Evolutionary conservation across 352 stramenopile genomes (phyloP).

Genomic region (Globisporangium perplexum): DNA sequence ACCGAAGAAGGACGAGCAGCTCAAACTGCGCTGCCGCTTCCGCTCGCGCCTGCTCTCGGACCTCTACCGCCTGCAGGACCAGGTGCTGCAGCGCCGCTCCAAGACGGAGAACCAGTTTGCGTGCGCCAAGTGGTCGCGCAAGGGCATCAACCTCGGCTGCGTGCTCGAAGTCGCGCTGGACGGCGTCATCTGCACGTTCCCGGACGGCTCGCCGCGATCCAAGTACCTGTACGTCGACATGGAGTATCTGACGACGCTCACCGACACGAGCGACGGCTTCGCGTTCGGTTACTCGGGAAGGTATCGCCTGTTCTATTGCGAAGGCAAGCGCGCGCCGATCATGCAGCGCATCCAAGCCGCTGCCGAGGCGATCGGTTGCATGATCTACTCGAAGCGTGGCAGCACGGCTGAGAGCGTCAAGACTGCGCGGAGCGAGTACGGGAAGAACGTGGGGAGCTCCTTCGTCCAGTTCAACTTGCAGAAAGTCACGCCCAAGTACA

Average conservation of each 20-base stretch:
- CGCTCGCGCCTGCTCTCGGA: constrained; percentile 72
- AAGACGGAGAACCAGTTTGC: constrained; percentile 33
- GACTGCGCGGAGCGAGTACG: constrained; percentile 36
- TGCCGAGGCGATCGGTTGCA: constrained; percentile 50
- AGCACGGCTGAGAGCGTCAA: constrained; percentile 38
- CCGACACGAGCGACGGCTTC: constrained; percentile 54
- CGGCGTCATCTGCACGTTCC: constrained; percentile 34
- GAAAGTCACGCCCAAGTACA: constrained; percentile 69
- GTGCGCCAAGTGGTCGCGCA: constrained; percentile 65
- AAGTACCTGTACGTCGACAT: constrained; percentile 82
- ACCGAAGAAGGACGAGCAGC: constrained; percentile 78
- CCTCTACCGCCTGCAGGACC: constrained; percentile 63
- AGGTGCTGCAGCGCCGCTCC: constrained; percentile 29
- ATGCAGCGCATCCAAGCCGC: constrained; percentile 49
- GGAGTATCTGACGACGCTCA: constrained; percentile 55
- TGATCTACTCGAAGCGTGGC: constrained; percentile 30
- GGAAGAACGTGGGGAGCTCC: constrained; percentile 35
- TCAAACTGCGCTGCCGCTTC: constrained; percentile 77
- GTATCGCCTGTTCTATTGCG: constrained; percentile 66
- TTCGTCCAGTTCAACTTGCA: constrained; percentile 71
- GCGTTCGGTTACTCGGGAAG: constrained; percentile 62
- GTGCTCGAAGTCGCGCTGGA: constrained; percentile 57
- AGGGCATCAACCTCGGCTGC: constrained; percentile 34
- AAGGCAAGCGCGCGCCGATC: constrained; percentile 39
- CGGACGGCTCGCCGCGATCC: constrained; percentile 43